These are phyloP conservation scores for Collybia nuda DNA, from an alignment of 768 basidiomycete genomes.

Conservation along the genomic window DNA sequence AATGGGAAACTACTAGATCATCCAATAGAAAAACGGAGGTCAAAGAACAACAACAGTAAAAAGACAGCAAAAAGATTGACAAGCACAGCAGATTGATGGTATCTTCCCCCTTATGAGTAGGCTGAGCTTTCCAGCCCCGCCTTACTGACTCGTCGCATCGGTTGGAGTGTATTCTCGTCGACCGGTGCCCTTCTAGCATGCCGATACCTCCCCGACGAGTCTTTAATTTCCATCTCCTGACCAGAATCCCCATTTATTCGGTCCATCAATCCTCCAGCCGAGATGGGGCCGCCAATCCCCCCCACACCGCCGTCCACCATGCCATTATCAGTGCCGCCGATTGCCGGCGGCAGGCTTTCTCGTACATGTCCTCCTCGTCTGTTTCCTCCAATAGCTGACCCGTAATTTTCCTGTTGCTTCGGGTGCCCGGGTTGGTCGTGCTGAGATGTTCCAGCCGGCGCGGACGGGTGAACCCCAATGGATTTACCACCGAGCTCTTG, in stretches of 20 bases:
- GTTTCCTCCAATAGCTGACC: conserved; percentile 37
- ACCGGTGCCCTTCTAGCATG: conserved; percentile 88
- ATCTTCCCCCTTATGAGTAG: conserved; percentile 17
- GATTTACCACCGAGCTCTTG: conserved; percentile 80
- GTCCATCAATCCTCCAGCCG: conserved; percentile 35
- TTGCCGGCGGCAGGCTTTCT: conserved; percentile 69
- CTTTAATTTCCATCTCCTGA: conserved; percentile 89
- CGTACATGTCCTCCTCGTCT: conserved; percentile 65
- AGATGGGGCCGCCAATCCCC: conserved; percentile 29
- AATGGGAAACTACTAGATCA: no score
- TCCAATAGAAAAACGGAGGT: not conserved
- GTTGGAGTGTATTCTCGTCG: conserved; percentile 85
- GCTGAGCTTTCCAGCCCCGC: conserved; percentile 82
- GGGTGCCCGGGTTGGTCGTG: conserved; percentile 19
- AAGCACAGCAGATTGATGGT: not conserved
- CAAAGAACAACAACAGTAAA: not conserved
- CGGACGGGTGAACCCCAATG: conserved; percentile 57
- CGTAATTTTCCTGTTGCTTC: conserved; percentile 35
- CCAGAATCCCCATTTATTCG: conserved; percentile 62
- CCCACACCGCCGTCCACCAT: conserved; percentile 26
- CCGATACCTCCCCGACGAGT: conserved; percentile 80
- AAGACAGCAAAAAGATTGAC: not conserved
- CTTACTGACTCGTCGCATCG: conserved; percentile 88
- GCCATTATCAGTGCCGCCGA: conserved; percentile 13
- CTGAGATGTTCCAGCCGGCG: conserved; percentile 19